Evolutionary conservation across 768 basidiomycete species (phyloP).

Genomic region (Suillus plorans): DNA sequence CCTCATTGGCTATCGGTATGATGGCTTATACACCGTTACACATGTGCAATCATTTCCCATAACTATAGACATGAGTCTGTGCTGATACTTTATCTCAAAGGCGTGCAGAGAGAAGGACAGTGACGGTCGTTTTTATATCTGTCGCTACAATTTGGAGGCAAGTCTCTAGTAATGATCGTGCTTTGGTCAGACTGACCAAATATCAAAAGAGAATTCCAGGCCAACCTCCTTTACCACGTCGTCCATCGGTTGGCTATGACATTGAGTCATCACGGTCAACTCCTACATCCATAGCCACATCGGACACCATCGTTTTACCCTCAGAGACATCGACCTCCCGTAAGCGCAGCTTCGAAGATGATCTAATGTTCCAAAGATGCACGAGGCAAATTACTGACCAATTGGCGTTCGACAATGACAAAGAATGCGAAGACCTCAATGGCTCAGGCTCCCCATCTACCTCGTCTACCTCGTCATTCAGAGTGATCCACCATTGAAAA

Average conservation of each 20-base stretch:
- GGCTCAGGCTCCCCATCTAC: neutral
- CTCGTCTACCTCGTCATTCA: neutral
- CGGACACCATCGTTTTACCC: neutral
- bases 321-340: neutral
- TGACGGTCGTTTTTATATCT: conserved; percentile 13
- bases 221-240: conserved; percentile 24
- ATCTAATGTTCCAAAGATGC: neutral
- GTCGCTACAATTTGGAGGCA: conserved; percentile 29
- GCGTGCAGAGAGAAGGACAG: conserved; percentile 18
- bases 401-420: neutral
- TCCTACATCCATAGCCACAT: neutral
- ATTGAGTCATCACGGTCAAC: neutral
- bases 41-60: conserved; percentile 14
- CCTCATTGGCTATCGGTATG: conserved; percentile 25
- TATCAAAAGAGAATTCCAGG: conserved; percentile 24
- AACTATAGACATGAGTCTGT: neutral
- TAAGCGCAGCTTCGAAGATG: neutral
- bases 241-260: neutral
- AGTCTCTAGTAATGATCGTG: neutral
- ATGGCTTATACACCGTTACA: conserved; percentile 28
- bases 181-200: neutral
- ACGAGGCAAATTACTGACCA: neutral
- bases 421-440: neutral
- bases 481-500: neutral
- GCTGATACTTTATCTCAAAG: conserved; percentile 9